phyloP scores from a whole-genome alignment of 495 filamentous ascomycete genomes.

The Aspergillus diversus region DNA sequence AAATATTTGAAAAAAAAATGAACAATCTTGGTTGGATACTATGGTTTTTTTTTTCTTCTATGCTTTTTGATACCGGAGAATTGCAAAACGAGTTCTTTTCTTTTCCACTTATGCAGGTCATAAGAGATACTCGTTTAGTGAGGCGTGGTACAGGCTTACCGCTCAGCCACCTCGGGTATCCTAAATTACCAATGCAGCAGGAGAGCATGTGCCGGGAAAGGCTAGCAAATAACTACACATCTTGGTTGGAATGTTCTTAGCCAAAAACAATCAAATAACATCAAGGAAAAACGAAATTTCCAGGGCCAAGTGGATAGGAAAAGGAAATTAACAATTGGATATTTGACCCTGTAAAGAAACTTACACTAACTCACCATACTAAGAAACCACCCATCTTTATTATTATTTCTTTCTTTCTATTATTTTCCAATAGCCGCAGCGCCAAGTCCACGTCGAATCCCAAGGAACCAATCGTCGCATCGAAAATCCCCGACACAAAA shows the following conservation, averaged over 20 bases:
- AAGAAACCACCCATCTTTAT: too few relatives aligned
- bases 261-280: background rate
- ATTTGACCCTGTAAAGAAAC: too few relatives aligned
- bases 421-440: too few relatives aligned
- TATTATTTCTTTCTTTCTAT: too few relatives aligned
- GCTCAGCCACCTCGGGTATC: background rate
- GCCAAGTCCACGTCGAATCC: too few relatives aligned
- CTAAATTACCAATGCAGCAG: conserved; percentile 15
- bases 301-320: too few relatives aligned
- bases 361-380: too few relatives aligned
- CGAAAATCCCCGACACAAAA: too few relatives aligned
- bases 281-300: background rate
- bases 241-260: background rate
- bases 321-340: too few relatives aligned
- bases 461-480: too few relatives aligned
- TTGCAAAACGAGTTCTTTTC: background rate
- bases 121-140: conserved; percentile 13
- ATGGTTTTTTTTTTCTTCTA: background rate
- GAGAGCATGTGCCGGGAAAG: conserved; percentile 15
- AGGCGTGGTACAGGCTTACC: background rate
- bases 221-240: background rate
- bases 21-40: background rate
- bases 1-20: background rate
- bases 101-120: conserved; percentile 48
- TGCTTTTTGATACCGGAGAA: background rate